Evolutionary conservation across 805 yeast species (phyloP).

Genomic region (Naumovozyma castellii): DNA sequence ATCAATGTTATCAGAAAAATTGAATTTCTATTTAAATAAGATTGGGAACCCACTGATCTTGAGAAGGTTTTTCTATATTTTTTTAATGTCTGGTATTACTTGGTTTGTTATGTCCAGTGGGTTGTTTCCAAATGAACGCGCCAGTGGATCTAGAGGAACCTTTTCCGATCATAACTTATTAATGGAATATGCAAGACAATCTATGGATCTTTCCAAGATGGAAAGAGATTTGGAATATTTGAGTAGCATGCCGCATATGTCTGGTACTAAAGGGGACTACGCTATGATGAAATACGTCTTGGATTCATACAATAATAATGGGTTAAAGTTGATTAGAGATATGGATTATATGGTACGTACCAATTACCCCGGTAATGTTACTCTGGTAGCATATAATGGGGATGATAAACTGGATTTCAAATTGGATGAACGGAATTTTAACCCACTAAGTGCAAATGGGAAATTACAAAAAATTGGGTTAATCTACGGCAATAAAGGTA

Average conservation of each 20-base stretch:
- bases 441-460: conserved; percentile 57
- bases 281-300: conserved; percentile 60
- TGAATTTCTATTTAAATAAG: conserved; percentile 50
- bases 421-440: conserved; percentile 37
- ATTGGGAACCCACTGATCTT: conserved; percentile 84
- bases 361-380: conserved; percentile 40
- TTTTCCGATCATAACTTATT: conserved; percentile 53
- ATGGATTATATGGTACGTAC: conserved; percentile 45
- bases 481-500: conserved; percentile 61
- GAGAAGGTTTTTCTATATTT: conserved; percentile 64
- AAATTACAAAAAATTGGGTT: conserved; percentile 40
- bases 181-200: conserved; percentile 35
- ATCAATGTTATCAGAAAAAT: conserved; percentile 29
- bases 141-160: conserved; percentile 40
- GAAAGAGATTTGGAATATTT: conserved; percentile 60
- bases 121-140: conserved; percentile 36
- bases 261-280: conserved; percentile 82
- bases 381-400: not conserved
- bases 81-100: conserved; percentile 49
- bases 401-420: conserved; percentile 3
- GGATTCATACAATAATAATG: conserved; percentile 48
- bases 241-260: conserved; percentile 67
- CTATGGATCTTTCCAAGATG: conserved; percentile 46
- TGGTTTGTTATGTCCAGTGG: conserved; percentile 53
- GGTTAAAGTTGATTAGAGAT: conserved; percentile 36